Base-by-base conservation (phyloP, 2,329 filamentous ascomycete genomes). In the Talaromyces piceae region DNA sequence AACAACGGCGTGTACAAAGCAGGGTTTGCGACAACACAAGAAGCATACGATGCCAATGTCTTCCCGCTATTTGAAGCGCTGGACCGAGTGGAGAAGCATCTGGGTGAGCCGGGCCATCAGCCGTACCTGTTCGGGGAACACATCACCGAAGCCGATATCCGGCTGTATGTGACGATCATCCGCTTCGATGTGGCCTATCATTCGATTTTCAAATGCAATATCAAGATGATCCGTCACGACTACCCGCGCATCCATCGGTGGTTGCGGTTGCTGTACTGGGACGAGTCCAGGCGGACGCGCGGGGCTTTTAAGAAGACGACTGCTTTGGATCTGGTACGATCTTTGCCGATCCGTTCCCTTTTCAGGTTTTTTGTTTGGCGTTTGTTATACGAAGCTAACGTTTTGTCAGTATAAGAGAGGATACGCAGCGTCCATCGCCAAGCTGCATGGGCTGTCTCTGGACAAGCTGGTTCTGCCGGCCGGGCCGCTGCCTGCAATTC, bases 111-210 rank as follows among this genome's bases (percentile, higher is more conserved):
- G 5, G 66, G 68, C 1, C 68, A 75, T 6, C 67, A 75, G 23
- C 86, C 86, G 1, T 95, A 81, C 61, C 82, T 88, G 58, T 88
- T 90, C 51, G 89, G 88, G 3, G 71, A 82, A 44, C 64, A 75
- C 28, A 71, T 94, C 56, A 93, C 88, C 1, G 88, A 94, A 71
- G 86, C 83, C 0, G 88, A 93, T 63, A 77, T 93, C 45, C 70
- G 88, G 39, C 72, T 93, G 63, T 85, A 79, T 59, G 80, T 83
- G 18, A 87, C 84, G 1, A 73, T 87, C 31, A 76, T 84, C 48
- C 78, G 83, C 1, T 87, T 87, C 56, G 84, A 88, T 57, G 72
- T 78, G 39, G 84, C 86, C 57, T 91, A 91, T 66, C 84, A 91
- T 56, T 84, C 87, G 66, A 84, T 91, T 70, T 91, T 91, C 76